Evolutionary conservation across 2,329 filamentous ascomycete genomes (phyloP), one percentile per base, ranked within the genome.

Genomic region (Ceratocystis cubensis): DNA sequence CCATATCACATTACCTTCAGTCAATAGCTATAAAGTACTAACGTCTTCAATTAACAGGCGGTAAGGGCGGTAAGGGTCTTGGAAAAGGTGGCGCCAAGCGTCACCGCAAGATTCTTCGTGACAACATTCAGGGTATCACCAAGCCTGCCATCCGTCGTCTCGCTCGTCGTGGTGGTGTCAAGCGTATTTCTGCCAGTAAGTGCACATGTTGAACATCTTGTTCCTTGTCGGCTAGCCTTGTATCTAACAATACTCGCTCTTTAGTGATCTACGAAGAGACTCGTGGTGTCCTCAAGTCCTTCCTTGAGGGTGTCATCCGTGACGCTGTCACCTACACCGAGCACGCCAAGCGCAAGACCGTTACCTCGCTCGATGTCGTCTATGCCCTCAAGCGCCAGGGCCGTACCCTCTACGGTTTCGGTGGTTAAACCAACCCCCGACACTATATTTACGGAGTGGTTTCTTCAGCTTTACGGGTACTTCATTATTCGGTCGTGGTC

Each of bases 71-170:
- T 78, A 96, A 96, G 87, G 92, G 91, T 78, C 91, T 96, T 80
- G 92, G 92, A 79, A 96, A 96, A 87, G 92, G 92, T 72, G 92
- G 92, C 79, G 93, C 93, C 81, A 97, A 96, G 89, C 92, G 92
- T 81, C 92, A 96, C 83, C 88, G 93, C 76, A 96, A 96, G 89
- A 96, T 96, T 84, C 85, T 96, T 80, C 91, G 92, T 81, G 92
- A 96, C 88, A 96, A 96, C 89, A 96, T 96, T 77, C 92, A 96
- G 83, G 92, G 92, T 82, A 96, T 96, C 77, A 96, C 92, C 76
- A 96, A 96, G 89, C 92, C 92, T 75, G 92, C 92, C 75, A 96
- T 96, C 81, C 88, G 92, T 76, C 92, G 92, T 95, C 91, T 96
- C 78, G 92, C 92, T 72, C 92, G 92, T 82, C 91, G 92, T 94